These are phyloP conservation scores for Drechslerella dactyloides DNA, from an alignment of 2,329 filamentous ascomycete genomes.

Conservation along the genomic window DNA sequence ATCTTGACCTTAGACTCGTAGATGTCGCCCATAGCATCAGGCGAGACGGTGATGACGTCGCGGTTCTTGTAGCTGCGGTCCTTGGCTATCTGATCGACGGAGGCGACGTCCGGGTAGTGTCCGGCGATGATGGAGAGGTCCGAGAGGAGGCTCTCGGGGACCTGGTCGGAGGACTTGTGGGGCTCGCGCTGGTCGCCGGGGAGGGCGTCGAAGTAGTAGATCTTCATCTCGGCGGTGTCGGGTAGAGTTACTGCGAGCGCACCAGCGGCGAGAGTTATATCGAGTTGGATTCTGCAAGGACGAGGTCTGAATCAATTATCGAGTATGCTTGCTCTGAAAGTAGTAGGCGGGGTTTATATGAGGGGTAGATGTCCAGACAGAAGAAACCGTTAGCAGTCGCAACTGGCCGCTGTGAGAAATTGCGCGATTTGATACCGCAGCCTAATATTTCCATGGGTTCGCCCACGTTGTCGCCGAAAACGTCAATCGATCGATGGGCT, in stretches of 20 bases:
- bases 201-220: slow-evolving; percentile 44
- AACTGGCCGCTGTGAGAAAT: not conserved
- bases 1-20: slow-evolving; percentile 93
- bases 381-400: not conserved
- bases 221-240: slow-evolving; percentile 26
- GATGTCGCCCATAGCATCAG: slow-evolving; percentile 78
- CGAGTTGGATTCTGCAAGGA: not conserved
- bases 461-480: slow-evolving; percentile 4
- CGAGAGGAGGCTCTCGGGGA: slow-evolving; percentile 70
- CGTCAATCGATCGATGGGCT: not conserved
- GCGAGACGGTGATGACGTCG: slow-evolving; percentile 89
- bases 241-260: not conserved
- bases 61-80: slow-evolving; percentile 89
- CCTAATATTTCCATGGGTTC: too few relatives aligned
- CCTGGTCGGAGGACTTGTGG: slow-evolving; percentile 79
- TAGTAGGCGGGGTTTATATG: not conserved
- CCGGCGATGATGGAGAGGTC: slow-evolving; percentile 82
- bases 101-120: slow-evolving; percentile 68
- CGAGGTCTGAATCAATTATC: not conserved
- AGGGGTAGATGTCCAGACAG: not conserved
- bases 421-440: not conserved
- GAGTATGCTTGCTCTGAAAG: not conserved
- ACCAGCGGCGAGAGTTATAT: not conserved
- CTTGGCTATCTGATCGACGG: slow-evolving; percentile 75
- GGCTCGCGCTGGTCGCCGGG: slow-evolving; percentile 92